Percentiles rank a stretch among this genome's conserved stretches.
phyloP scores from a whole-genome alignment of 169 alveolate species.

The Plasmodium cynomolgi region DNA sequence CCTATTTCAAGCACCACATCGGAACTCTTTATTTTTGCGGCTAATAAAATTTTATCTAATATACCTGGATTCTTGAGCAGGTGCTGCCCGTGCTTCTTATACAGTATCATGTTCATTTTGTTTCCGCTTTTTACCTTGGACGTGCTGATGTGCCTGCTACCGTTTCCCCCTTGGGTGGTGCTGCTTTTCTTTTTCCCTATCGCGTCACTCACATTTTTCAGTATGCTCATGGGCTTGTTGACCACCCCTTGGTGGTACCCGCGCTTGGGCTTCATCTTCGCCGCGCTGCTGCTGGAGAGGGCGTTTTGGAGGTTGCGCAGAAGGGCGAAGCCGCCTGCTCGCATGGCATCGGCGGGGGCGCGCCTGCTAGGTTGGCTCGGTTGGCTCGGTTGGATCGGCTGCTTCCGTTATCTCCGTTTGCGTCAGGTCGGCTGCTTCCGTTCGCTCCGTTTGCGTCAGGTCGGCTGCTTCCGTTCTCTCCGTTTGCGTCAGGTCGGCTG shows the following conservation, averaged over 20 bases:
- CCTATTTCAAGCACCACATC: slow-evolving; percentile 99
- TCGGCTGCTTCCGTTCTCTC: not conserved
- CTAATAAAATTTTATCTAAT: slow-evolving; percentile 94
- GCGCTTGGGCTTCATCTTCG: slow-evolving; percentile 8
- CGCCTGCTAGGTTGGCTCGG: not conserved
- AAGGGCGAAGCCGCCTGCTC: not conserved
- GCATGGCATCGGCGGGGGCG: not conserved
- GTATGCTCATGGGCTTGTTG: not conserved
- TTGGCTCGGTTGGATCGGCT: not conserved
- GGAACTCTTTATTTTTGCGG: slow-evolving; percentile 96
- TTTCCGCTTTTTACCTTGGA: slow-evolving; percentile 54
- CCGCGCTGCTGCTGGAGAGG: not conserved
- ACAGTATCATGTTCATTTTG: slow-evolving; percentile 85
- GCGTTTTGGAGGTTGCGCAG: not conserved
- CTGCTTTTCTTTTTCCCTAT: slow-evolving; percentile 24
- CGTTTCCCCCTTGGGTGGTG: not conserved
- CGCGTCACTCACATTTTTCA: slow-evolving; percentile 41
- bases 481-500: not conserved
- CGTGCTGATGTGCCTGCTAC: slow-evolving; percentile 40
- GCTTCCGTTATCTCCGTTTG: no score
- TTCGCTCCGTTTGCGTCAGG: not conserved
- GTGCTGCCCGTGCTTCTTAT: slow-evolving; percentile 97
- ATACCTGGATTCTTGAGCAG: slow-evolving; percentile 98
- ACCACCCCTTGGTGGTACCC: slow-evolving; percentile 16
- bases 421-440: not conserved